Evolutionary conservation across 192 early-diverging fungal species (phyloP).

Genomic region (Umbelopsis vinacea): DNA sequence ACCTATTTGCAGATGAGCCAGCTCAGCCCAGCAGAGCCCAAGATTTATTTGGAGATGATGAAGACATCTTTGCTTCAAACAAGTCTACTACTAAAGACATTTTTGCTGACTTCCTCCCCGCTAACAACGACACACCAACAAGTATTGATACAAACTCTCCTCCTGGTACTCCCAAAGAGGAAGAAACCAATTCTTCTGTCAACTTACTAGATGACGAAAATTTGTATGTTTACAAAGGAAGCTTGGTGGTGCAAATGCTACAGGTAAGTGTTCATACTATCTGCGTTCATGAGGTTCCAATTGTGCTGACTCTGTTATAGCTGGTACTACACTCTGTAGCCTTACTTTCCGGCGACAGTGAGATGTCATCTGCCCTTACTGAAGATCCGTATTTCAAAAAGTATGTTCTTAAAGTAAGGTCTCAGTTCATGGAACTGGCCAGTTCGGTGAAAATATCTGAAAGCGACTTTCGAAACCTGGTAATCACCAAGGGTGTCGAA

Average conservation of each 20-base stretch:
- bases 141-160: not conserved
- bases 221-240: slow-evolving; percentile 59
- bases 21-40: slow-evolving; percentile 20
- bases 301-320: not conserved
- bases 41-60: slow-evolving; percentile 37
- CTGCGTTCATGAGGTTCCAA: not conserved
- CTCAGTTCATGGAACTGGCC: slow-evolving; percentile 53
- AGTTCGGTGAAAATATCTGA: slow-evolving; percentile 55
- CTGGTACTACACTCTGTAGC: slow-evolving; percentile 1
- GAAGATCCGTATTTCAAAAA: slow-evolving; percentile 31
- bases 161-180: not conserved
- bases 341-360: not conserved
- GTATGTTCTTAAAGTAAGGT: slow-evolving; percentile 3
- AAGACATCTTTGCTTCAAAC: slow-evolving; percentile 30
- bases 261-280: slow-evolving; percentile 47
- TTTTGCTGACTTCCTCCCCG: slow-evolving; percentile 1
- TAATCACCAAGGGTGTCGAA: slow-evolving; percentile 50
- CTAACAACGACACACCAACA: not conserved
- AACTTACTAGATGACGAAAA: slow-evolving; percentile 37
- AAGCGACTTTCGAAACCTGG: slow-evolving; percentile 50
- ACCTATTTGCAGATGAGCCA: slow-evolving; percentile 31
- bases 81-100: slow-evolving; percentile 7
- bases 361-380: slow-evolving; percentile 28
- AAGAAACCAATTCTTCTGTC: not conserved
- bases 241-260: slow-evolving; percentile 63